Evolutionary conservation across 768 basidiomycete genomes (phyloP), one percentile per base, ranked within the genome.

Genomic region (Boletus vinaceobasis): DNA sequence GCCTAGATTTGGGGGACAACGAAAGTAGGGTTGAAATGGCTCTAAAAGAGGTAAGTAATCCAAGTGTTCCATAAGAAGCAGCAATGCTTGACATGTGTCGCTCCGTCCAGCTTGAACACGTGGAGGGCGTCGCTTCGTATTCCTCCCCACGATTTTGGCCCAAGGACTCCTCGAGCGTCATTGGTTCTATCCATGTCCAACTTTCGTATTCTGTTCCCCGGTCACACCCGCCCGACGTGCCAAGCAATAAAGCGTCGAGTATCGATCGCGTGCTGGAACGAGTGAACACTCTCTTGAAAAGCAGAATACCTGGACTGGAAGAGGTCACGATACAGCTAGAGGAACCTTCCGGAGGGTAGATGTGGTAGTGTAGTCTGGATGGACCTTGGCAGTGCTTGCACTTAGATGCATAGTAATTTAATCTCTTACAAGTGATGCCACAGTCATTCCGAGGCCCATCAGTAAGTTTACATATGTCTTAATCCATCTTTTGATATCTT

Each of bases 261-360:
- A 51, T 70, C 19, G 90, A 95, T 56, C 79, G 81, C 43, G 86
- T 94, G 14, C 81, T 90, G 17, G 83, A 85, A 65, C 77, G 84
- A 31, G 93, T 98, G 6, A 84, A 95, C 64, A 72, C 75, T 21
- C 70, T 90, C 35, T 65, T 99, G 60, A 81, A 86, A 62, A 75
- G 78, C 60, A 79, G 79, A 60, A 93, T 99, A 67, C 75, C 79
- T 8, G 93, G 92, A 35, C 71, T 99, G 39, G 88, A 90, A 59
- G 93, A 98, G 72, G 71, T 99, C 55, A 91, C 89, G 3, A 87
- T 99, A 60, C 96, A 99, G 71, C 79, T 95, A 14, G 92, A 93
- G 52, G 59, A 67, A 17, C 50, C 48, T 39, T 59, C 55, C 3
- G 19, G 31, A 29, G 49, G 48, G 19, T 56, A 58, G 51, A 40